Conservation (phyloP, 140 eudicot genomes). For the Flaveria floridana region DNA sequence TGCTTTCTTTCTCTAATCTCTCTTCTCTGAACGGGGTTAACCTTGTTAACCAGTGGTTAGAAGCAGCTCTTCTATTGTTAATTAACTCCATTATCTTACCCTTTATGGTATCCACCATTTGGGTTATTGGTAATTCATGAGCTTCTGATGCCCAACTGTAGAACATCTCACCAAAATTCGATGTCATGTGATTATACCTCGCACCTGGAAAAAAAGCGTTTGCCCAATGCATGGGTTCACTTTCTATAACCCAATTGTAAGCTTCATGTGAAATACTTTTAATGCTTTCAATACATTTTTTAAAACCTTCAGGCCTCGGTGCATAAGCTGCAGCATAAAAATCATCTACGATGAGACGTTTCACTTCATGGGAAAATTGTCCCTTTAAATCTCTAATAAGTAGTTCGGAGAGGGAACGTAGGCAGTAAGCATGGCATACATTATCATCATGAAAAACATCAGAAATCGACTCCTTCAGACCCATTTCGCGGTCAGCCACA, state of each 20-base stretch:
- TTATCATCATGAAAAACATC: constrained; percentile 53
- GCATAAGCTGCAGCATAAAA: constrained; percentile 77
- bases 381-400: constrained; percentile 70
- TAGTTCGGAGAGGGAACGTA: constrained; percentile 64
- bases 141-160: constrained; percentile 90
- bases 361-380: constrained; percentile 79
- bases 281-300: constrained; percentile 54
- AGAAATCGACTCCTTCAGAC: constrained; percentile 63
- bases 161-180: constrained; percentile 73
- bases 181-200: constrained; percentile 67
- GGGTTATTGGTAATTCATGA: constrained; percentile 86
- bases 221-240: constrained; percentile 82
- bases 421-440: constrained; percentile 68
- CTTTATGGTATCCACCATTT: constrained; percentile 81
- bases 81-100: constrained; percentile 73
- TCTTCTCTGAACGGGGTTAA: constrained; percentile 88
- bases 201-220: constrained; percentile 70
- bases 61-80: constrained; percentile 50
- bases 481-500: constrained; percentile 77
- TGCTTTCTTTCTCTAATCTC: constrained; percentile 63
- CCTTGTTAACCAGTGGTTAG: constrained; percentile 62
- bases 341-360: constrained; percentile 72
- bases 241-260: constrained; percentile 69
- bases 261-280: constrained; percentile 76
- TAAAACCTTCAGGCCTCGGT: constrained; percentile 57